phyloP scores from a whole-genome alignment of 352 stramenopile genomes.

The Elongisporangium prolatum region DNA sequence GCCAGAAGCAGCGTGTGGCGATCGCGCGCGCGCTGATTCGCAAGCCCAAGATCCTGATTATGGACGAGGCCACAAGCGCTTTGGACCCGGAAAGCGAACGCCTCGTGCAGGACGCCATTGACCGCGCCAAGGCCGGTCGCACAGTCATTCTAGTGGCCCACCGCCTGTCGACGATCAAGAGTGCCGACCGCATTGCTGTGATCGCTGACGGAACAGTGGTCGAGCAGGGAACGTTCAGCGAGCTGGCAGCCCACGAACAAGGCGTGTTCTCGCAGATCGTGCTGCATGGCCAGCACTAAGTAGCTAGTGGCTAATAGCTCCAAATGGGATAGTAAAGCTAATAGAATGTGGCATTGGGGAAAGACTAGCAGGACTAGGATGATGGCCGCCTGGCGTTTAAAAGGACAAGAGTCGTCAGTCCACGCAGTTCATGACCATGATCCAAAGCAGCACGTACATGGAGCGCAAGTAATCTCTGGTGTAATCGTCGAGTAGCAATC shows the following conservation, averaged over 20 bases:
- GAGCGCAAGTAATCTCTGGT: slow-evolving; percentile 52
- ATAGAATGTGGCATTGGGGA: neutral
- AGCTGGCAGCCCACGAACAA: slow-evolving; percentile 51
- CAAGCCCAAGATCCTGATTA: slow-evolving; percentile 67
- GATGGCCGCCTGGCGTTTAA: neutral
- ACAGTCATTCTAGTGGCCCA: slow-evolving; percentile 98
- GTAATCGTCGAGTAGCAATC: slow-evolving; percentile 37
- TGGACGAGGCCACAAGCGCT: slow-evolving; percentile 77
- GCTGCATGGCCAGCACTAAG: slow-evolving; percentile 51
- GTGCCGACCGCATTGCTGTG: slow-evolving; percentile 89
- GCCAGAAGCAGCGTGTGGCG: slow-evolving; percentile 78
- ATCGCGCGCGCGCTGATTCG: slow-evolving; percentile 76
- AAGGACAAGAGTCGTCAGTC: too few species aligned
- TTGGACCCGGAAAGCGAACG: slow-evolving; percentile 72
- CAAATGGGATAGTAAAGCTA: too few species aligned
- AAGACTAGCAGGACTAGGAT: slow-evolving; percentile 4
- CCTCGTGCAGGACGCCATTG: slow-evolving; percentile 73
- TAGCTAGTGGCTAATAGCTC: slow-evolving; percentile 2
- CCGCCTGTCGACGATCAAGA: slow-evolving; percentile 91
- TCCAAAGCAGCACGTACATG: slow-evolving; percentile 20
- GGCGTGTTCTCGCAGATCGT: slow-evolving; percentile 79
- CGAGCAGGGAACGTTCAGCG: slow-evolving; percentile 74
- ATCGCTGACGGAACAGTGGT: slow-evolving; percentile 84
- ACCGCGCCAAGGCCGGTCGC: slow-evolving; percentile 75
- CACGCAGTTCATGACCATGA: neutral